Evolutionary conservation across 352 stramenopile genomes (phyloP).

Genomic region (Phytophthora agathidicida): DNA sequence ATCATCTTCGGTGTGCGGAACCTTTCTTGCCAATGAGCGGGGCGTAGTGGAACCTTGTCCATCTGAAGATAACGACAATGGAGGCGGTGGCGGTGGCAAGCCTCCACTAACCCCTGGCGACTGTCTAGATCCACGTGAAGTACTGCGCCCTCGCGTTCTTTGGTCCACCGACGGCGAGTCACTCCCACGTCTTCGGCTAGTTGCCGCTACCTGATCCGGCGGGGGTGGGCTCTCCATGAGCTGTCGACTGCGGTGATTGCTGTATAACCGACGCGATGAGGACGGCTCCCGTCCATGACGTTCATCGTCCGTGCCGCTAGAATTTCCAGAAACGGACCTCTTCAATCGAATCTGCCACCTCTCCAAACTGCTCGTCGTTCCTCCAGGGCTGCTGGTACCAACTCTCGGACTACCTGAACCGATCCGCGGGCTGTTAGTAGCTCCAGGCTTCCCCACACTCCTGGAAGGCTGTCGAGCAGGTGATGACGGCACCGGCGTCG

Average conservation of each 20-base stretch:
- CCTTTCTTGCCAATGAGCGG: conserved; percentile 26
- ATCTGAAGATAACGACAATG: conserved; percentile 25
- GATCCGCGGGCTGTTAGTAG: conserved; percentile 8
- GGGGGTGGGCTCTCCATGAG: conserved; percentile 46
- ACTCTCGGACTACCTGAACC: conserved; percentile 13
- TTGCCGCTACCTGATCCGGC: conserved; percentile 25
- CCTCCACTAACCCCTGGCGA: conserved; percentile 21
- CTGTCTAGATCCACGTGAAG: conserved; percentile 24
- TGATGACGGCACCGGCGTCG: conserved; percentile 24
- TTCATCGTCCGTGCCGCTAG: conserved; percentile 39
- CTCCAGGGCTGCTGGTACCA: conserved; percentile 14
- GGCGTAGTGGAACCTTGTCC: conserved; percentile 21
- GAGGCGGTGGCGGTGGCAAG: conserved; percentile 20
- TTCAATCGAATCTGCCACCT: conserved; percentile 36
- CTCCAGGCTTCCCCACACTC: conserved; percentile 19
- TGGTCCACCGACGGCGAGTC: conserved; percentile 23
- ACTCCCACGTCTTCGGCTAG: conserved; percentile 22
- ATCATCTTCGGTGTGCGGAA: conserved; percentile 12
- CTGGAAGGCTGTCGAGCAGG: conserved; percentile 16
- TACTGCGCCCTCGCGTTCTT: conserved; percentile 25
- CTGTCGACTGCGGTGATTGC: conserved; percentile 40
- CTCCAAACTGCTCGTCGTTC: conserved; percentile 25
- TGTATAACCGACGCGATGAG: conserved; percentile 28
- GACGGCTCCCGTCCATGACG: conserved; percentile 14
- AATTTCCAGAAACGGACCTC: conserved; percentile 32